phyloP scores from a whole-genome alignment of 108 stramenopile species.

The Seminavis robusta region DNA sequence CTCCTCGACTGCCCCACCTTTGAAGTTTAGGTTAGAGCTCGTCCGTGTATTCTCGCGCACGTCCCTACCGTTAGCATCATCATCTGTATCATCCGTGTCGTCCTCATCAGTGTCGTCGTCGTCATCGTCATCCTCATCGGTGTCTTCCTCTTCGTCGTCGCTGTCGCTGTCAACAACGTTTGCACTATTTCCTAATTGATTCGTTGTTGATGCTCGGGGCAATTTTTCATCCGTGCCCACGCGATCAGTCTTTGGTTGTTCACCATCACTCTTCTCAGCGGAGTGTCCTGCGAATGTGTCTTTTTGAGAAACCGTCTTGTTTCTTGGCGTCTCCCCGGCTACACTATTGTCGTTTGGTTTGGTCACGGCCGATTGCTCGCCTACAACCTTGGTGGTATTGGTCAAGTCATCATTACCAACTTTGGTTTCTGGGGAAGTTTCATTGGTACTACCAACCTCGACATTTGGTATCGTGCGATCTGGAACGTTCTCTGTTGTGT shows the following conservation, averaged over 20 bases:
- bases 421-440: too few relatives aligned
- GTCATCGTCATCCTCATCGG: conserved; percentile 1
- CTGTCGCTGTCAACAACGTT: background rate
- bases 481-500: background rate
- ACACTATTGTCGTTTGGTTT: too few relatives aligned
- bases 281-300: conserved; percentile 10
- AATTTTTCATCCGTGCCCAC: conserved; percentile 18
- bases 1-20: background rate
- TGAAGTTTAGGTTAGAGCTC: background rate
- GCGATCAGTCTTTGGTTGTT: conserved; percentile 21
- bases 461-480: too few relatives aligned
- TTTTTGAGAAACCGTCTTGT: background rate
- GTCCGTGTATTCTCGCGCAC: background rate
- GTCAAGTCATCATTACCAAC: too few relatives aligned
- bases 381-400: too few relatives aligned
- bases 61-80: background rate
- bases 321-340: too few relatives aligned
- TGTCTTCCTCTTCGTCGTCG: conserved; percentile 9
- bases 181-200: background rate
- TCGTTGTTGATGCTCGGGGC: background rate
- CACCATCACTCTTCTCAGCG: conserved; percentile 17
- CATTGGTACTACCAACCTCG: too few relatives aligned
- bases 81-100: background rate
- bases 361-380: too few relatives aligned
- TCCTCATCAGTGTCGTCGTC: conserved; percentile 16